A percentile compares a stretch with the other conserved stretches of the same genome.
Conservation (phyloP, 1,284 basidiomycete genomes). For the Golubevia sp. region DNA sequence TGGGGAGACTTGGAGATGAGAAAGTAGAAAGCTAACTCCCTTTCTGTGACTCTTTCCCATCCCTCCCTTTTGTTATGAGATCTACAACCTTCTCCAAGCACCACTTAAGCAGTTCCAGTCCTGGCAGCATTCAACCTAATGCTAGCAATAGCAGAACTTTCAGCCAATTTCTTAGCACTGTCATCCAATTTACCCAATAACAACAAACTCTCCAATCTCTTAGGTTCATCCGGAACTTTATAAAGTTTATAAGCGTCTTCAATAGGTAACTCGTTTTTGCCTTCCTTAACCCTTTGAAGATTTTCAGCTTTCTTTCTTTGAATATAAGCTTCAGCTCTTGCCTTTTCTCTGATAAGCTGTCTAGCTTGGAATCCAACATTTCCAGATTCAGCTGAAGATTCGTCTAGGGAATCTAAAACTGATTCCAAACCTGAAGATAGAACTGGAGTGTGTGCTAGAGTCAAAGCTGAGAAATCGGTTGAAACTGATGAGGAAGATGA, state of each 20-base stretch:
- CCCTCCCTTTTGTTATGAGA: too few species aligned
- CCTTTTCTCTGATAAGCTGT: constrained; percentile 87
- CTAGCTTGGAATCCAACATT: constrained; percentile 90
- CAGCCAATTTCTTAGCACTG: constrained; percentile 57
- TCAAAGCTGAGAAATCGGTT: constrained; percentile 36
- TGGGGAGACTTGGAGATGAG: too few species aligned
- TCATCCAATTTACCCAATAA: constrained; percentile 62
- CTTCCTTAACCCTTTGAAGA: constrained; percentile 77
- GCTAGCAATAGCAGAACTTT: constrained; percentile 70
- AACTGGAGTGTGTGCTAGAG: constrained; percentile 56
- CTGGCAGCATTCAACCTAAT: too few species aligned
- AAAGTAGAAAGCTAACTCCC: too few species aligned
- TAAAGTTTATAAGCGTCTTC: constrained; percentile 65
- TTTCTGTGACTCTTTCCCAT: too few species aligned
- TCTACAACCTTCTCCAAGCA: too few species aligned
- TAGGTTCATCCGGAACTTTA: constrained; percentile 87
- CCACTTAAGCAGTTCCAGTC: too few species aligned
- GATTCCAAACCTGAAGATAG: constrained; percentile 55
- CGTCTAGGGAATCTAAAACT: constrained; percentile 55
- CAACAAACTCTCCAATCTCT: constrained; percentile 81
- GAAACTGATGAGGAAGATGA: too few species aligned
- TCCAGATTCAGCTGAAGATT: constrained; percentile 63
- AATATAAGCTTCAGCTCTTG: constrained; percentile 73
- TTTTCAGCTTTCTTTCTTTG: constrained; percentile 78
- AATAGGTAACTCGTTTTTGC: constrained; percentile 75